Conservation (phyloP, 352 stramenopile genomes). For the Aphanomyces astaci region DNA sequence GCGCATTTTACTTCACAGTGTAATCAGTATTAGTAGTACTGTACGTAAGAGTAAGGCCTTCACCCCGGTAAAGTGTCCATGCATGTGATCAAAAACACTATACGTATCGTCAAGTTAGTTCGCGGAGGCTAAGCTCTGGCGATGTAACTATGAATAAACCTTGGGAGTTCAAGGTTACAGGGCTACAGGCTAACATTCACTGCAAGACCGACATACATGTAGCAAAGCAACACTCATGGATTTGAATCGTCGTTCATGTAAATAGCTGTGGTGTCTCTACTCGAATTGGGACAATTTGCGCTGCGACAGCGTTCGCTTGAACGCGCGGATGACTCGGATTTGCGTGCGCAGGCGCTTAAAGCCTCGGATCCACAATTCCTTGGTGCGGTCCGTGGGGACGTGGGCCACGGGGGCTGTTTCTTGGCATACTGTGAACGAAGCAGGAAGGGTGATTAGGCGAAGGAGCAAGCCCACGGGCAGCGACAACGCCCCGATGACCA, state of each 20-base stretch:
- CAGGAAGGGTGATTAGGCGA: slow-evolving; percentile 29
- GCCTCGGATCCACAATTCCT: slow-evolving; percentile 50
- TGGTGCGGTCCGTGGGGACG: slow-evolving; percentile 32
- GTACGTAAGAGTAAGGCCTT: too few relatives aligned
- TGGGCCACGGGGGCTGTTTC: slow-evolving; percentile 10
- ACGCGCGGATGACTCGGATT: slow-evolving; percentile 54
- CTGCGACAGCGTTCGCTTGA: slow-evolving; percentile 26
- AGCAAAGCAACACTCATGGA: neutral
- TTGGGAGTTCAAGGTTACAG: too few relatives aligned
- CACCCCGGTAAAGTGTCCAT: too few relatives aligned
- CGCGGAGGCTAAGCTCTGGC: too few relatives aligned
- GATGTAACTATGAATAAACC: too few relatives aligned
- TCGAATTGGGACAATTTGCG: neutral
- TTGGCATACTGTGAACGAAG: slow-evolving; percentile 1
- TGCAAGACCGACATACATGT: too few relatives aligned
- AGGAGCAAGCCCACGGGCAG: slow-evolving; percentile 42
- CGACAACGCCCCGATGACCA: slow-evolving; percentile 46
- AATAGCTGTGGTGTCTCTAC: neutral
- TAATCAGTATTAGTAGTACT: too few relatives aligned
- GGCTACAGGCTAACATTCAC: too few relatives aligned
- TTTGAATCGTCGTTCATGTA: neutral
- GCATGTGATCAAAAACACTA: too few relatives aligned
- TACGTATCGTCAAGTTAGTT: too few relatives aligned
- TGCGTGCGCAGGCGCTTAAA: slow-evolving; percentile 49
- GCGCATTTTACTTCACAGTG: too few relatives aligned